Evolutionary conservation across 768 basidiomycete species (phyloP).

Genomic region (Calvatia gigantea): DNA sequence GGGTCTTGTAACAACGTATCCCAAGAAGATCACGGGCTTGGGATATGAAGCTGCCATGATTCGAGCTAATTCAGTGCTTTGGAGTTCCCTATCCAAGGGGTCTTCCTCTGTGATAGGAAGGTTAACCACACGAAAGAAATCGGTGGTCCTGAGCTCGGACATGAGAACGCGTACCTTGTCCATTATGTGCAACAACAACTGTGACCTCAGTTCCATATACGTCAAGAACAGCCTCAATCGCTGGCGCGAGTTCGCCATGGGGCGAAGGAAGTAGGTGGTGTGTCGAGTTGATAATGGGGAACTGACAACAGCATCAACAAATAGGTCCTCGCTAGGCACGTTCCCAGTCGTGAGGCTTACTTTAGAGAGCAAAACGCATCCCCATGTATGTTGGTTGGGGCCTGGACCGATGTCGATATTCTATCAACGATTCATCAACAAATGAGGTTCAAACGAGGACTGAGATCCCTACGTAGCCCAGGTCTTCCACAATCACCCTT

Average conservation of each 20-base stretch:
- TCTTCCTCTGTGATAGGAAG: slow-evolving; percentile 69
- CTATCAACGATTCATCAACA: slow-evolving; percentile 32
- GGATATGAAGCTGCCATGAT: slow-evolving; percentile 70
- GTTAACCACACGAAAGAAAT: not conserved
- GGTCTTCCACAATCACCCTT: slow-evolving; percentile 69
- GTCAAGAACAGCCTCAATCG: slow-evolving; percentile 83
- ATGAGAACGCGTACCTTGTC: slow-evolving; percentile 56
- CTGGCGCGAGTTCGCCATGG: slow-evolving; percentile 81
- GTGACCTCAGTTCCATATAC: slow-evolving; percentile 74
- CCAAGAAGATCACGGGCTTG: slow-evolving; percentile 74
- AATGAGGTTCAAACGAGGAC: not conserved
- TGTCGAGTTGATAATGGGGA: slow-evolving; percentile 82
- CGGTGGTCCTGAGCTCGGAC: not conserved
- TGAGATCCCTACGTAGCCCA: slow-evolving; percentile 66
- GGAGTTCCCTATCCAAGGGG: slow-evolving; percentile 81
- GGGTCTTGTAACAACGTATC: slow-evolving; percentile 76
- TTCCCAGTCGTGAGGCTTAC: slow-evolving; percentile 25
- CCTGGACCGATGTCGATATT: slow-evolving; percentile 89
- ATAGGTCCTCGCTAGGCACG: not conserved
- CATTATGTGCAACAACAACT: slow-evolving; percentile 89
- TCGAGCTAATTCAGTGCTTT: slow-evolving; percentile 74
- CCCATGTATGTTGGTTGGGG: slow-evolving; percentile 89
- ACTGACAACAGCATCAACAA: slow-evolving; percentile 35
- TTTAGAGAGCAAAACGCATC: slow-evolving; percentile 78
- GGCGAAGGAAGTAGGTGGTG: slow-evolving; percentile 90